These are phyloP conservation scores for Balamuthia mandrillaris DNA, from an alignment of 208 protist genomes.

Conservation along the genomic window DNA sequence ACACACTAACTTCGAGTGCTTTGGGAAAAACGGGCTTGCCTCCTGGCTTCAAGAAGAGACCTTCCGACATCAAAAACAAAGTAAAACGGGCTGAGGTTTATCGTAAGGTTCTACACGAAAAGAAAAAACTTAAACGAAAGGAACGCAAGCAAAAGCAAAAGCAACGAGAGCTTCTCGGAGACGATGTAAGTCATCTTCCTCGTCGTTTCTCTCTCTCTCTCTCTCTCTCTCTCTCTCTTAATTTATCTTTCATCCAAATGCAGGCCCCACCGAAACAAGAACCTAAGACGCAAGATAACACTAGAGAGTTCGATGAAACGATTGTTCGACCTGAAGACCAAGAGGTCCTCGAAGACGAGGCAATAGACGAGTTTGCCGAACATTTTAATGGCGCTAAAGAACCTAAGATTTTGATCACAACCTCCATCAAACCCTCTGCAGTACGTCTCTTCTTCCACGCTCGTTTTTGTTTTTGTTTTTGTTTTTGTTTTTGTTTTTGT, in stretches of 20 bases:
- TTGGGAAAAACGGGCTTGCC: no score
- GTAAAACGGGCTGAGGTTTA: conserved; percentile 35
- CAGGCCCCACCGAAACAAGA: conserved; percentile 33
- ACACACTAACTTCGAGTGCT: no score
- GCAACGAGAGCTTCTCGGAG: conserved; percentile 21
- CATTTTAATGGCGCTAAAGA: conserved; percentile 70
- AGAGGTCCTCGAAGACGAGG: conserved; percentile 66
- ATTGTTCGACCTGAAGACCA: conserved; percentile 73
- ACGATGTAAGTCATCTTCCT: no score
- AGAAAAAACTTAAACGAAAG: conserved; percentile 10
- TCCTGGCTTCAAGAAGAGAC: background rate
- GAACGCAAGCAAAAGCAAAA: conserved; percentile 11
- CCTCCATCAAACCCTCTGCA: conserved; percentile 49
- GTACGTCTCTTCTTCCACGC: background rate
- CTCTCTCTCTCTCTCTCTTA: background rate
- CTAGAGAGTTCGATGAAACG: conserved; percentile 74
- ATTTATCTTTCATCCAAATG: background rate
- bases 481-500: no score
- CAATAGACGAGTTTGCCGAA: conserved; percentile 70
- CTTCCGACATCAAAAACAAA: conserved; percentile 32
- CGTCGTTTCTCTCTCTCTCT: no score
- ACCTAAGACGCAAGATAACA: conserved; percentile 75
- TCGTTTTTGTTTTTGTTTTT: no score
- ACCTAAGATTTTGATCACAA: conserved; percentile 75
- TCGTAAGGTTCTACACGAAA: conserved; percentile 17